phyloP scores from a whole-genome alignment of 2,329 filamentous ascomycete genomes.

The Hypoxylon sp. region DNA sequence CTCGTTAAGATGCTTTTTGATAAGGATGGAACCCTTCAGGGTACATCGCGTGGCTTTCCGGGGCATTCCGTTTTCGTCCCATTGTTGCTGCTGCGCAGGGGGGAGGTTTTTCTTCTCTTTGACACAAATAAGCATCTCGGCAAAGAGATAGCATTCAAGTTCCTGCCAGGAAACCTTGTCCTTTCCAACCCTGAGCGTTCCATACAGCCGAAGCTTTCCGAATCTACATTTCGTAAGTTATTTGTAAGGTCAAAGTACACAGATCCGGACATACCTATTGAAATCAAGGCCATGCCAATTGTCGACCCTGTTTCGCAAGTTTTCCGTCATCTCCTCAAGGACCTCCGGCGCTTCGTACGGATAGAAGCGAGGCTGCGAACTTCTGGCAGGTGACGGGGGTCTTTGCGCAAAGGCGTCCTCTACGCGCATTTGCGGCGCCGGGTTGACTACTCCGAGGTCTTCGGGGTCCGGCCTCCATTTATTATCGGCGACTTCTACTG shows the following conservation, averaged over 20 bases:
- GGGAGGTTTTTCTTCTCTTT: conserved; percentile 88
- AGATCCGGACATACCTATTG: conserved; percentile 66
- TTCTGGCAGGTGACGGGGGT: conserved; percentile 70
- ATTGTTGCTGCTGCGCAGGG: conserved; percentile 71
- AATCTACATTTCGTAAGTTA: conserved; percentile 71
- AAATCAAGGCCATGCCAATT: conserved; percentile 99
- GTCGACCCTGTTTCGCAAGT: conserved; percentile 86
- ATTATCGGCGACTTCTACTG: conserved; percentile 91
- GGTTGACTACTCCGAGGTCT: conserved; percentile 72
- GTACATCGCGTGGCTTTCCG: conserved; percentile 82
- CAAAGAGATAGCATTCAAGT: conserved; percentile 95
- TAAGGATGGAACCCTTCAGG: conserved; percentile 95
- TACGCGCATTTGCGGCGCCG: conserved; percentile 59
- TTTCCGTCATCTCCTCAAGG: conserved; percentile 87
- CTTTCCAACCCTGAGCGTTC: conserved; percentile 92
- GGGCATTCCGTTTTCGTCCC: conserved; percentile 70
- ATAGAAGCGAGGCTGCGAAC: conserved; percentile 68
- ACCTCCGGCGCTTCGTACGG: conserved; percentile 82
- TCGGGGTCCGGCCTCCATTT: conserved; percentile 91
- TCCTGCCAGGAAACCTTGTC: conserved; percentile 98
- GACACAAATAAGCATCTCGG: conserved; percentile 99
- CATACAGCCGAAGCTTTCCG: conserved; percentile 90
- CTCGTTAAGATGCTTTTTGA: conserved; percentile 96
- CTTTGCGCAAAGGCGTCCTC: conserved; percentile 66
- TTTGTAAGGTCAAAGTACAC: background rate